phyloP scores from a whole-genome alignment of 1,284 basidiomycete genomes.

The Ustilago xerochloae region DNA sequence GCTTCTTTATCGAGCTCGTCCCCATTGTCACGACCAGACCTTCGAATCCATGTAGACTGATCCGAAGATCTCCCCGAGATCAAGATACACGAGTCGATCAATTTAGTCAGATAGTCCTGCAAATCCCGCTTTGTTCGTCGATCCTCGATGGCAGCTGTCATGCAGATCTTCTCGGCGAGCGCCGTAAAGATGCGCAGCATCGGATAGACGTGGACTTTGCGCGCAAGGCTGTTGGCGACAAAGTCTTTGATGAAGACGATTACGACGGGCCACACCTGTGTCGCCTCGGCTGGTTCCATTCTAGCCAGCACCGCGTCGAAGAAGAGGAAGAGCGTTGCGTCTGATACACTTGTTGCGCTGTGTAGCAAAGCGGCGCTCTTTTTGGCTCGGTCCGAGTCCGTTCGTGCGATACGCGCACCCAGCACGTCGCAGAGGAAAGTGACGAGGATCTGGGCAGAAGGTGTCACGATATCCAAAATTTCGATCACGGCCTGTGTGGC shows the following conservation, averaged over 20 bases:
- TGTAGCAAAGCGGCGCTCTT: slow-evolving; percentile 5
- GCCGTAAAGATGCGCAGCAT: slow-evolving; percentile 83
- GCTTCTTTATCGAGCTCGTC: slow-evolving; percentile 40
- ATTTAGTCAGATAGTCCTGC: slow-evolving; percentile 87
- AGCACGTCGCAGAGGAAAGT: slow-evolving; percentile 83
- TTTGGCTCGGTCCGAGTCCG: slow-evolving; percentile 69
- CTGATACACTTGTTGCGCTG: slow-evolving; percentile 11
- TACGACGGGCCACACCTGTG: slow-evolving; percentile 84
- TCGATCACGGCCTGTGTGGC: slow-evolving; percentile 74
- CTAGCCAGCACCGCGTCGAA: slow-evolving; percentile 86
- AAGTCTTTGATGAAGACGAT: slow-evolving; percentile 84
- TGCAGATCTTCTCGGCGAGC: slow-evolving; percentile 84
- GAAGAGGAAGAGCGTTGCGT: slow-evolving; percentile 77
- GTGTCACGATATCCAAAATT: slow-evolving; percentile 82
- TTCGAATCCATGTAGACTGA: slow-evolving; percentile 81
- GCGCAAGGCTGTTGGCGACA: slow-evolving; percentile 68
- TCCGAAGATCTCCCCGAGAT: slow-evolving; percentile 81
- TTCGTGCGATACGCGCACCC: slow-evolving; percentile 66
- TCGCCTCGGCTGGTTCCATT: slow-evolving; percentile 86
- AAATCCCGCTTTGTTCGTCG: slow-evolving; percentile 86
- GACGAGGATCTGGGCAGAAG: slow-evolving; percentile 87
- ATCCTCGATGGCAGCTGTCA: slow-evolving; percentile 87
- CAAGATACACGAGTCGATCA: slow-evolving; percentile 82
- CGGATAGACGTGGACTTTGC: slow-evolving; percentile 75
- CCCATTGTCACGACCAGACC: slow-evolving; percentile 74